Base-by-base conservation (phyloP, 805 yeast genomes). In the Yarrowia keelungensis region DNA sequence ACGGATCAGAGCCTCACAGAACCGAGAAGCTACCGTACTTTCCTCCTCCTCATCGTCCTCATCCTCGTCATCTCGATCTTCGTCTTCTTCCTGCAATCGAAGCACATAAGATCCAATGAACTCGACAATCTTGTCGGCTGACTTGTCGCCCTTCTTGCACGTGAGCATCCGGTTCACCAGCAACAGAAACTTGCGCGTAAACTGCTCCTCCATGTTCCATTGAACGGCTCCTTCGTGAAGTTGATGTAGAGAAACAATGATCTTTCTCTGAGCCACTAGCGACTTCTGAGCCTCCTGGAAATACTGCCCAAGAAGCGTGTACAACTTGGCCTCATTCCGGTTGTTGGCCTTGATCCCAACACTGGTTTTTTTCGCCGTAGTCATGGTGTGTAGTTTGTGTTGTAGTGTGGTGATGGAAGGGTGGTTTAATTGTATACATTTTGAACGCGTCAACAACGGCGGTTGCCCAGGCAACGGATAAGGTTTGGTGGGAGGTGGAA, bases 231-330 rank as follows among this genome's bases (percentile, higher is more conserved):
- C 83, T 15, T 79, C 72, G 69, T 88, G 89, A 15, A 91, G 79
- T 54, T 56, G 69, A 8, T 84, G 84, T 74, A 92, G 75, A 7
- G 89, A 83, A 10, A 87, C 85, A 8, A 88, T 85, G 69, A 90
- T 87, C 74, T 90, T 89, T 58, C 90, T 81, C 76, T 92, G 97
- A 1, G 93, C 89, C 0, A 93, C 88, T 41, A 88, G 82, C 1
- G 91, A 83, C 26, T 79, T 71, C 74, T 92, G 98, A 0, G 95
- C 90, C 69, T 89, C 94, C 74, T 90, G 94, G 74, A 92, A 92
- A 3, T 88, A 86, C 69, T 84, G 87, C 0, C 90, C 87, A 1
- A 74, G 67, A 22, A 72, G 62, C 2, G 69, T 16, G 10, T 68
- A 50, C 38, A 74, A 58, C 50, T 69, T 65, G 43, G 61, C 68